phyloP scores from a whole-genome alignment of 345 rosid genomes.

The Camelina laxa region DNA sequence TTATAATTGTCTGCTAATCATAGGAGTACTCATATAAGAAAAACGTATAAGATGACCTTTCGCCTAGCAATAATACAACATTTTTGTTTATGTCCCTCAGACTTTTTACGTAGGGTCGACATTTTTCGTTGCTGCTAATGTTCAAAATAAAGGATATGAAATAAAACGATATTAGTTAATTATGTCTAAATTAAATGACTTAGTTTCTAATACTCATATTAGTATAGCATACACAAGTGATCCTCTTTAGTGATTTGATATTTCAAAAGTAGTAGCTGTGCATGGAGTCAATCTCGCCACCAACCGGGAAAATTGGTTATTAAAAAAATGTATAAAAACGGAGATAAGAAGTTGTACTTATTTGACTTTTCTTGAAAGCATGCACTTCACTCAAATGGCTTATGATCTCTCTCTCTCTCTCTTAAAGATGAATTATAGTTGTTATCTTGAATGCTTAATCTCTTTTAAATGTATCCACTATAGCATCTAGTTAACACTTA shows the following conservation, averaged over 20 bases:
- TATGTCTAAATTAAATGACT: background rate
- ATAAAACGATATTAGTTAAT: background rate
- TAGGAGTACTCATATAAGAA: background rate
- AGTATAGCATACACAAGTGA: background rate
- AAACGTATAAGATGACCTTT: background rate
- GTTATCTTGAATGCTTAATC: background rate
- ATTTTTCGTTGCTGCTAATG: no score
- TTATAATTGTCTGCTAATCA: background rate
- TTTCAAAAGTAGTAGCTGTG: slow-evolving; percentile 13
- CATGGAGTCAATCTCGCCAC: slow-evolving; percentile 35
- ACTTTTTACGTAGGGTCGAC: background rate
- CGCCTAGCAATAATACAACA: background rate
- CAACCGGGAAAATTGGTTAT: slow-evolving; percentile 3
- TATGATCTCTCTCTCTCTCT: background rate
- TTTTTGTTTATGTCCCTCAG: background rate
- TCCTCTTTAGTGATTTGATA: background rate
- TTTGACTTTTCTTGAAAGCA: slow-evolving; percentile 39
- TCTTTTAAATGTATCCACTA: background rate
- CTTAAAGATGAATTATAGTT: background rate
- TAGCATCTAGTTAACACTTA: background rate
- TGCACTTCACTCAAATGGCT: background rate
- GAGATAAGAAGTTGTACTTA: slow-evolving; percentile 12
- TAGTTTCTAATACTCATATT: background rate
- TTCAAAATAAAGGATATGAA: background rate
- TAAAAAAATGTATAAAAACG: background rate